Base-by-base conservation (phyloP, 495 filamentous ascomycete genomes). In the Aspergillus ostianus region DNA sequence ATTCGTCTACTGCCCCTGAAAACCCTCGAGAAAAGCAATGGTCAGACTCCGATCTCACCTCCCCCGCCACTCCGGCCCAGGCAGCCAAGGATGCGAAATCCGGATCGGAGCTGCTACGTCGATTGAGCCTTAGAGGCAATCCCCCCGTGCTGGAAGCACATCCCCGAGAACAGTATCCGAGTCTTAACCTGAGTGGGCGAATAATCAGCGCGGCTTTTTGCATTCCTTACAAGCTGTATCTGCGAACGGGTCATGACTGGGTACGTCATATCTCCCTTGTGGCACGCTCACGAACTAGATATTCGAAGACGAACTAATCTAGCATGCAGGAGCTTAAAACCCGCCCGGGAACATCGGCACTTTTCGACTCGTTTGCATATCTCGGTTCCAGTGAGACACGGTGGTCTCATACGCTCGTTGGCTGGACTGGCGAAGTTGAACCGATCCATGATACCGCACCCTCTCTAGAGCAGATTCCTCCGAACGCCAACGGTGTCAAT, bases 361-460 rank as follows among this genome's bases (percentile, higher is more conserved):
- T 97, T 23, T 93, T 93, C 71, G 92, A 96, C 70, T 89, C 90
- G 30, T 89, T 97, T 66, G 85, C 87, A 18, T 87, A 93, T 71
- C 83, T 97, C 23, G 89, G 90, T 8, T 91, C 91, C 6, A 74
- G 88, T 47, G 78, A 88, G 21, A 83, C 85, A 8, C 82, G 83
- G 20, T 97, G 91, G 91, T 88, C 90, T 64, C 92, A 95, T 74
- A 91, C 87, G 0, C 79, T 96, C 1, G 88, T 97, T 51, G 92
- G 89, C 19, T 97, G 93, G 93, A 93, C 93, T 2, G 93, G 93
- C 32, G 92, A 97, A 70, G 89, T 97, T 49, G 83, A 89, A 54
- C 74, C 78, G 3, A 70, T 79, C 10, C 47, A 73, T 15, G 77
- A 84, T 26, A 55, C 56, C 18, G 70, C 68, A 58, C 17, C 51